phyloP scores from a whole-genome alignment of 345 rosid genomes.

The Gossypium arboreum region DNA sequence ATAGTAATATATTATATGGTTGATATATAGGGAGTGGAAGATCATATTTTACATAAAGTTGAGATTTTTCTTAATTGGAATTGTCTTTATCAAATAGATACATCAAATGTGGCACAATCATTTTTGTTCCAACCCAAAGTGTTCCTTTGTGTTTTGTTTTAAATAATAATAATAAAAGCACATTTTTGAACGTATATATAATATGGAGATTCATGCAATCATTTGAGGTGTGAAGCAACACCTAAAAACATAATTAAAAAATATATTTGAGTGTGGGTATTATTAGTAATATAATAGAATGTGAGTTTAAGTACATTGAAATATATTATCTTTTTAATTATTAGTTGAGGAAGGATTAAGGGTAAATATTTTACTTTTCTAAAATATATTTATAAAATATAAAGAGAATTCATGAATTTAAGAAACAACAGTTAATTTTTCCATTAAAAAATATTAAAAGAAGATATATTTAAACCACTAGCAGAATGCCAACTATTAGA shows the following conservation, averaged over 20 bases:
- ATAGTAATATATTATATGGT: no score
- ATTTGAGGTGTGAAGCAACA: conserved; percentile 12
- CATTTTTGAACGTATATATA: conserved; percentile 31
- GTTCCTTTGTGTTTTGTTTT: conserved; percentile 19
- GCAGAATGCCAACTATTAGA: no score
- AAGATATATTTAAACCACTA: no score
- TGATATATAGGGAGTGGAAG: background rate
- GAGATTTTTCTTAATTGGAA: background rate
- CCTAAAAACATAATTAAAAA: no score
- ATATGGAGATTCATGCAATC: conserved; percentile 22
- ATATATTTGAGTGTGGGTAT: no score
- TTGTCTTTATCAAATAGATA: conserved; percentile 42
- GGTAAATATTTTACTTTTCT: no score
- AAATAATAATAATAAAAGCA: conserved; percentile 30
- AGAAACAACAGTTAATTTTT: no score
- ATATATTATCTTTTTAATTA: fast-evolving
- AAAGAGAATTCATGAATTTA: no score
- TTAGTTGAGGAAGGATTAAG: no score
- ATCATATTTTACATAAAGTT: background rate
- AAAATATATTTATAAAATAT: no score
- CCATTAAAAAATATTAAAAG: no score
- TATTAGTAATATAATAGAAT: fast-evolving
- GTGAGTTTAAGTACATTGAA: fast-evolving
- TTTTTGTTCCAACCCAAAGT: conserved; percentile 36
- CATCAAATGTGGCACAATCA: conserved; percentile 33